These are phyloP conservation scores for Melaleuca alternifolia DNA, from an alignment of 345 rosid species.

Conservation along the genomic window DNA sequence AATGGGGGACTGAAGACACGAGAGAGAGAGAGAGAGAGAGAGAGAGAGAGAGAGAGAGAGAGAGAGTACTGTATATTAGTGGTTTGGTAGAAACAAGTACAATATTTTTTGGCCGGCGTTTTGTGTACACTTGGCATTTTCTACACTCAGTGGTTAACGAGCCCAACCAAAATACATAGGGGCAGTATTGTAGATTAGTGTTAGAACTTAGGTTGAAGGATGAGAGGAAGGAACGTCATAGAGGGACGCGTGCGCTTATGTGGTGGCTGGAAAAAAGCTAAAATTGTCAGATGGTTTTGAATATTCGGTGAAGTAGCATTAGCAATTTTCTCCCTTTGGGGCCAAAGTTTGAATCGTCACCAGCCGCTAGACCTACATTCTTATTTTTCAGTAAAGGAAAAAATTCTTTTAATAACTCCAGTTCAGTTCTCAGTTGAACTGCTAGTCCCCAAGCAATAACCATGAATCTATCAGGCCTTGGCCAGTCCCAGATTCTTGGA, in stretches of 20 bases:
- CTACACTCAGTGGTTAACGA: no score
- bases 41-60: no score
- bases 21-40: not conserved
- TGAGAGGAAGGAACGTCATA: not conserved
- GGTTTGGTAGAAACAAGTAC: no score
- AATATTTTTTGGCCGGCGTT: no score
- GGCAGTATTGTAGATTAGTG: not conserved
- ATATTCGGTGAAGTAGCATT: not conserved
- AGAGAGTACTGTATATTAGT: no score
- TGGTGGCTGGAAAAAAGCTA: not conserved
- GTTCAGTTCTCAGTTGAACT: not conserved
- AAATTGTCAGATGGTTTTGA: not conserved
- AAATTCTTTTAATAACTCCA: not conserved
- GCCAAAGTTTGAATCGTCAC: not conserved
- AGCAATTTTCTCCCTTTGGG: not conserved
- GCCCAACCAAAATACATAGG: no score
- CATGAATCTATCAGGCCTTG: not conserved
- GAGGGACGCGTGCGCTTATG: not conserved
- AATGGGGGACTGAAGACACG: not conserved
- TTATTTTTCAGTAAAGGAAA: not conserved
- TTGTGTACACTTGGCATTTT: no score
- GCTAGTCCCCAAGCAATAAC: not conserved
- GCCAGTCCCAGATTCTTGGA: not conserved
- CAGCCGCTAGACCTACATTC: not conserved
- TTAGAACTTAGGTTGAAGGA: not conserved